Conservation (phyloP, 352 stramenopile species). For the Globisporangium paroecandrum region DNA sequence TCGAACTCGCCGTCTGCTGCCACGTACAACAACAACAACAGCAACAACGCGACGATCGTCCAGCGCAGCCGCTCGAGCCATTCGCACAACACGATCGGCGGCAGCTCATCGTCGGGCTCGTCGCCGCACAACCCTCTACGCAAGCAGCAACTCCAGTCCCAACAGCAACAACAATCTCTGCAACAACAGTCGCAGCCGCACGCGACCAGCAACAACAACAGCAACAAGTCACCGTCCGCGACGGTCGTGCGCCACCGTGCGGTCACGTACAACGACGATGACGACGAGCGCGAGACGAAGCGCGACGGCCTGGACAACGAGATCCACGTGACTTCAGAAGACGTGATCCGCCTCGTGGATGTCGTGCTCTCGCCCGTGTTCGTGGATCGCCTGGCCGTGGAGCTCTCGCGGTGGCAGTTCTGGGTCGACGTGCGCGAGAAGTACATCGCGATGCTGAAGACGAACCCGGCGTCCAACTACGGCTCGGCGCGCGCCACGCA, state of each 20-base stretch:
- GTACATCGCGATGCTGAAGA: conserved; percentile 55
- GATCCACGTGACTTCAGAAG: conserved; percentile 63
- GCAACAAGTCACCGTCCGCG: background rate
- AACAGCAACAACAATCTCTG: too few species aligned
- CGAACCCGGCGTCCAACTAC: conserved; percentile 20
- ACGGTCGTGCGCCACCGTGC: conserved; percentile 8
- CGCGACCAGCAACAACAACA: background rate
- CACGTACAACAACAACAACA: conserved; percentile 12
- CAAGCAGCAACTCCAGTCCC: conserved; percentile 16
- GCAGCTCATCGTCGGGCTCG: conserved; percentile 2
- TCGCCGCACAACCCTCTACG: background rate
- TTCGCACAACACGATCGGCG: background rate
- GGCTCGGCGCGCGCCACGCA: background rate
- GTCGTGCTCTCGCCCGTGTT: conserved; percentile 73
- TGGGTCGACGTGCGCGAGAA: conserved; percentile 76
- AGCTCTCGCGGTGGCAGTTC: conserved; percentile 78
- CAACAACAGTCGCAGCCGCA: background rate
- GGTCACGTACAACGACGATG: conserved; percentile 4
- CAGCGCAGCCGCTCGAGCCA: background rate
- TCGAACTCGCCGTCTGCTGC: background rate
- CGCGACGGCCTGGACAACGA: conserved; percentile 37
- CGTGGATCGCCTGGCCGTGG: conserved; percentile 53
- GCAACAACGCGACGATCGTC: conserved; percentile 11
- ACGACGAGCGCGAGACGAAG: conserved; percentile 27
- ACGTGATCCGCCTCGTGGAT: conserved; percentile 72